Evolutionary conservation across 441 rosid genomes (phyloP).

Genomic region (Populus trichocarpa): DNA sequence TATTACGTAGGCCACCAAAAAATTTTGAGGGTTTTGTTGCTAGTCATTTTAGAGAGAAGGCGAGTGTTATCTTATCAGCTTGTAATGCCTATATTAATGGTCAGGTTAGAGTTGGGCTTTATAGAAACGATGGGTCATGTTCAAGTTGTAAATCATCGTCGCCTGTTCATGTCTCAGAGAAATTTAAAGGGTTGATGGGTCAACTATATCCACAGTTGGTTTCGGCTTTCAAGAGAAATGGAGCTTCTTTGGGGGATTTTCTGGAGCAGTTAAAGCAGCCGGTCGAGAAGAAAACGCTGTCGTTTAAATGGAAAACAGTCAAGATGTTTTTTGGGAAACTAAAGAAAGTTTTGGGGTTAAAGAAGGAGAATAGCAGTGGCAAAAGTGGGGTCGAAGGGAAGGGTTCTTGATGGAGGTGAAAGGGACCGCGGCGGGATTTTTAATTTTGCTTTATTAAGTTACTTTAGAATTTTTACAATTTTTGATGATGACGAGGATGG

Average conservation of each 20-base stretch:
- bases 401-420: conserved; percentile 3
- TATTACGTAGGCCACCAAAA: conserved; percentile 34
- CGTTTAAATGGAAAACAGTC: conserved; percentile 2
- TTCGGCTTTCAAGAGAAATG: conserved; percentile 21
- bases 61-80: conserved; percentile 27
- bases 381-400: conserved; percentile 6
- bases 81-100: conserved; percentile 33
- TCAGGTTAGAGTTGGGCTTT: conserved; percentile 33
- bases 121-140: neutral
- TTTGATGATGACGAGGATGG: neutral
- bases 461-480: neutral
- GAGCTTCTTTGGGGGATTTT: conserved; percentile 32
- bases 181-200: conserved; percentile 27
- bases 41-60: conserved; percentile 37
- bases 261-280: conserved; percentile 7
- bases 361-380: conserved; percentile 11
- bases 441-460: neutral
- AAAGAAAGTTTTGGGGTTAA: conserved; percentile 31
- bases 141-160: neutral
- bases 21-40: conserved; percentile 38
- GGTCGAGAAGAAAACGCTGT: conserved; percentile 9
- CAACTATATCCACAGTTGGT: conserved; percentile 28
- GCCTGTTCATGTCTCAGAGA: conserved; percentile 17
- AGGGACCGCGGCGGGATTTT: conserved; percentile 4
- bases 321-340: conserved; percentile 22